These are phyloP conservation scores for Sugiyamaella pinicola DNA, from an alignment of 1,139 yeast species.

Conservation along the genomic window DNA sequence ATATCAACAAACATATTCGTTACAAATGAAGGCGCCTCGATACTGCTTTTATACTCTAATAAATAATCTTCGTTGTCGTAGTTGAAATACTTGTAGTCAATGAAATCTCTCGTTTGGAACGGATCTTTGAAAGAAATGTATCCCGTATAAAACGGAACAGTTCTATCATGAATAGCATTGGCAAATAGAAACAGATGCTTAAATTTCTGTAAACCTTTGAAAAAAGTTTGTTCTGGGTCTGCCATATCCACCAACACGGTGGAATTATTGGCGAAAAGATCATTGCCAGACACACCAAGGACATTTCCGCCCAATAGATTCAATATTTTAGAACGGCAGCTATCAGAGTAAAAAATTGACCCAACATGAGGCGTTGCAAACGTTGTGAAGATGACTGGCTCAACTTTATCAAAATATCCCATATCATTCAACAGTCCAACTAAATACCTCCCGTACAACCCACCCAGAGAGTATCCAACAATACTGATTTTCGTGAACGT, in stretches of 20 bases:
- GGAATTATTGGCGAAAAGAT: conserved; percentile 58
- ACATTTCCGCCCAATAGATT: conserved; percentile 63
- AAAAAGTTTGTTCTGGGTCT: conserved; percentile 54
- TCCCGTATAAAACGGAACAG: conserved; percentile 59
- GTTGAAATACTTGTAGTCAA: conserved; percentile 30
- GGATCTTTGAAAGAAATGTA: conserved; percentile 53
- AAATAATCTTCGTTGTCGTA: conserved; percentile 21
- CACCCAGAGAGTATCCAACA: conserved; percentile 59
- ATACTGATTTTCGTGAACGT: conserved; percentile 46
- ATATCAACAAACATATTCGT: conserved; percentile 34
- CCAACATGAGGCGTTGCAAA: conserved; percentile 95
- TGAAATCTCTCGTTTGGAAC: conserved; percentile 40
- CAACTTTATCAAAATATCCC: conserved; percentile 58
- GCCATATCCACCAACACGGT: conserved; percentile 54
- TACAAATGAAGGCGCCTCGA: neutral
- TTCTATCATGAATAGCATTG: conserved; percentile 73
- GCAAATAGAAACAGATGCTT: conserved; percentile 63
- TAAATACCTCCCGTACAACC: conserved; percentile 60
- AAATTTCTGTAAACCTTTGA: conserved; percentile 59
- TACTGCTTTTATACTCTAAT: neutral
- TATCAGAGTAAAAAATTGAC: conserved; percentile 49
- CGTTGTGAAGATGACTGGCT: conserved; percentile 68
- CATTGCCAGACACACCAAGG: conserved; percentile 74
- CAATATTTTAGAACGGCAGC: conserved; percentile 50
- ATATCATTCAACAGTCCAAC: conserved; percentile 64